These are phyloP conservation scores for Gracilaria vermiculophylla DNA, from an alignment of 23 red algal genomes.

Conservation along the genomic window DNA sequence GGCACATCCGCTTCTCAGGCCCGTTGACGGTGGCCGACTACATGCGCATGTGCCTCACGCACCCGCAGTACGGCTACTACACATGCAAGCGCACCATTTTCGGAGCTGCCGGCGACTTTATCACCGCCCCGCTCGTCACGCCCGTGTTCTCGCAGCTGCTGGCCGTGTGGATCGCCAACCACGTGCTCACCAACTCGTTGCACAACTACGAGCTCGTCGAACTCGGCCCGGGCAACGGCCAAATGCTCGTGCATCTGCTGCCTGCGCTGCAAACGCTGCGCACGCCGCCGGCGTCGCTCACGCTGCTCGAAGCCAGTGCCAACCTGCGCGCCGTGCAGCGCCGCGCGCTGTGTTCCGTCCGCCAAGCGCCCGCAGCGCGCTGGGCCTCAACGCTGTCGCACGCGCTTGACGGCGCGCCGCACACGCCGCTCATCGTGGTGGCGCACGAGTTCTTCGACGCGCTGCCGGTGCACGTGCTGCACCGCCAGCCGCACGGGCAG, in stretches of 20 bases:
- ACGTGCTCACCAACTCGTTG: slow-evolving; percentile 5
- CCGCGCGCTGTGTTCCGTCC: slow-evolving; percentile 7
- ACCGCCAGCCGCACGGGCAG: not conserved
- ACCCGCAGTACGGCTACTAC: slow-evolving; percentile 92
- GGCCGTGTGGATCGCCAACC: slow-evolving; percentile 67
- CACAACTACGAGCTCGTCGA: slow-evolving; percentile 63
- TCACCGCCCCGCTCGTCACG: slow-evolving; percentile 83
- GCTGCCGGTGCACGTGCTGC: slow-evolving; percentile 89
- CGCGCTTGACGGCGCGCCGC: not conserved
- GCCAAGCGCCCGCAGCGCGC: not conserved
- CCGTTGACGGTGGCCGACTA: slow-evolving; percentile 86
- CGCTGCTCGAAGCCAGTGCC: slow-evolving; percentile 69
- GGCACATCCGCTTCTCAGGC: slow-evolving; percentile 65
- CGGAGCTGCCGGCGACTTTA: slow-evolving; percentile 84
- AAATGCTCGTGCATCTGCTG: slow-evolving; percentile 45
- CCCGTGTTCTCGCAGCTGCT: slow-evolving; percentile 88
- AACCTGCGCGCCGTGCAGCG: slow-evolving; percentile 58
- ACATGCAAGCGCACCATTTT: slow-evolving; percentile 45
- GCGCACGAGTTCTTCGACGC: slow-evolving; percentile 99
- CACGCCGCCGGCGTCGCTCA: slow-evolving; percentile 20
- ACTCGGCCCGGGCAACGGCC: slow-evolving; percentile 85
- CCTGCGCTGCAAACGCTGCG: slow-evolving; percentile 20
- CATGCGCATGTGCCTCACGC: slow-evolving; percentile 87
- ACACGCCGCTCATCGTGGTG: slow-evolving; percentile 38
- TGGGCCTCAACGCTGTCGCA: slow-evolving; percentile 37